Evolutionary conservation across 305 asterid genomes (phyloP).

Genomic region (Fraxinus sp.): DNA sequence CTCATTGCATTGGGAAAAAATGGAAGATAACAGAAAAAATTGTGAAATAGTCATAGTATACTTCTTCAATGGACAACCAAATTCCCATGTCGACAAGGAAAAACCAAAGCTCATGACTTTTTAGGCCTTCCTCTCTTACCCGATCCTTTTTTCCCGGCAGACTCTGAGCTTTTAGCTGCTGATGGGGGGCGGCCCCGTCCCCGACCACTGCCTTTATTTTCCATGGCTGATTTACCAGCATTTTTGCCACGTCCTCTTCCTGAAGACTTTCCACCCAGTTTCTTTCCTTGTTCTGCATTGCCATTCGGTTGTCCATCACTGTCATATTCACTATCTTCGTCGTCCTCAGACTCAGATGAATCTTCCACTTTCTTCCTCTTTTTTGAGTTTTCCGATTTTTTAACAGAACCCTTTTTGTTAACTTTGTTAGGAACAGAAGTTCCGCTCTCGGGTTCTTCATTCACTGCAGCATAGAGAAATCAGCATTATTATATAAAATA

Average conservation of each 20-base stretch:
- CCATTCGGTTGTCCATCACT: constrained; percentile 62
- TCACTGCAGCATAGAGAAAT: constrained; percentile 40
- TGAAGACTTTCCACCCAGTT: constrained; percentile 36
- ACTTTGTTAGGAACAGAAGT: constrained; percentile 36
- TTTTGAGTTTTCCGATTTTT: constrained; percentile 43
- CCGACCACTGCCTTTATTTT: constrained; percentile 51
- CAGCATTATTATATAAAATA: neutral
- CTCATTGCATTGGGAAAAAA: constrained; percentile 24
- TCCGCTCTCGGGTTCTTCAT: constrained; percentile 39
- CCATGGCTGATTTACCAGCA: constrained; percentile 37
- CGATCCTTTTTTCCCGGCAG: constrained; percentile 37
- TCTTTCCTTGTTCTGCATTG: constrained; percentile 22
- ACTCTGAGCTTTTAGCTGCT: constrained; percentile 31
- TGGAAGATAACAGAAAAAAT: neutral
- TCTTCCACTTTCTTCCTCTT: constrained; percentile 70
- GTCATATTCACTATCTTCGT: constrained; percentile 37
- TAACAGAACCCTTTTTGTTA: constrained; percentile 40
- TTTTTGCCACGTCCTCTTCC: constrained; percentile 58
- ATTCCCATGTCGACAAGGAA: constrained; percentile 2
- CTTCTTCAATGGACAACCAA: constrained; percentile 19
- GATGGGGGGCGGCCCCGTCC: constrained; percentile 73
- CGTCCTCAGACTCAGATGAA: constrained; percentile 61
- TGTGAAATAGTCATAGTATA: constrained; percentile 17
- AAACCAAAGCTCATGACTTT: constrained; percentile 36
- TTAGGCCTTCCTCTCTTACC: constrained; percentile 82